A percentile compares a stretch with the other conserved stretches of the same genome.
phyloP scores from a whole-genome alignment of 1,284 basidiomycete genomes.

The Peniophora sp. region DNA sequence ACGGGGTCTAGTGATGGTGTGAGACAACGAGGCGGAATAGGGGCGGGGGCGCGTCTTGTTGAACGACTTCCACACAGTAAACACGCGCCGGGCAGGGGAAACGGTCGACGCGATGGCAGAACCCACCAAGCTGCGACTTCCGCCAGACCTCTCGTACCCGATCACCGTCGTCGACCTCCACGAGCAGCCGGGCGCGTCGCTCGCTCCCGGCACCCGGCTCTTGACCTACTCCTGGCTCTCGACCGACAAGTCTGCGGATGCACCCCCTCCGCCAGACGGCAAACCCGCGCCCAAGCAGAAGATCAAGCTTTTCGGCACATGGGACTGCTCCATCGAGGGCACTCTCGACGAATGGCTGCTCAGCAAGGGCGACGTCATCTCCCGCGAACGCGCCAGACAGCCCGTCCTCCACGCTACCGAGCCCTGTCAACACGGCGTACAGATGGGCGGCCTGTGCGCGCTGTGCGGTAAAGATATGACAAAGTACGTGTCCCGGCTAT shows the following conservation, averaged over 20 bases:
- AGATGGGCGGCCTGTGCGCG: slow-evolving; percentile 87
- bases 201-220: slow-evolving; percentile 66
- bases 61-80: no score
- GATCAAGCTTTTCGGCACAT: slow-evolving; percentile 62
- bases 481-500: slow-evolving; percentile 43
- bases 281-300: no score
- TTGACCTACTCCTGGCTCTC: slow-evolving; percentile 74
- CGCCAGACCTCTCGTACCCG: slow-evolving; percentile 68
- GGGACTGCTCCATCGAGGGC: slow-evolving; percentile 82
- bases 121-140: slow-evolving; percentile 62
- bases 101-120: slow-evolving; percentile 2
- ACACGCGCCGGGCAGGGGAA: no score
- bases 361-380: slow-evolving; percentile 49
- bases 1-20: no score
- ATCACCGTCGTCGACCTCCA: slow-evolving; percentile 67
- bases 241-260: slow-evolving; percentile 21
- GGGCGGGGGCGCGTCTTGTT: no score
- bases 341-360: slow-evolving; percentile 60
- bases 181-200: slow-evolving; percentile 30
- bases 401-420: slow-evolving; percentile 66
- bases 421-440: slow-evolving; percentile 90
- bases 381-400: slow-evolving; percentile 37
- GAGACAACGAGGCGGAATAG: no score
- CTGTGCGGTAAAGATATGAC: slow-evolving; percentile 93
- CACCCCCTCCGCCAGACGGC: slow-evolving; percentile 47